Percentiles rank a stretch among this genome's conserved stretches.
Conservation (phyloP, 2,329 filamentous ascomycete genomes). For the Fusarium duplospermum region DNA sequence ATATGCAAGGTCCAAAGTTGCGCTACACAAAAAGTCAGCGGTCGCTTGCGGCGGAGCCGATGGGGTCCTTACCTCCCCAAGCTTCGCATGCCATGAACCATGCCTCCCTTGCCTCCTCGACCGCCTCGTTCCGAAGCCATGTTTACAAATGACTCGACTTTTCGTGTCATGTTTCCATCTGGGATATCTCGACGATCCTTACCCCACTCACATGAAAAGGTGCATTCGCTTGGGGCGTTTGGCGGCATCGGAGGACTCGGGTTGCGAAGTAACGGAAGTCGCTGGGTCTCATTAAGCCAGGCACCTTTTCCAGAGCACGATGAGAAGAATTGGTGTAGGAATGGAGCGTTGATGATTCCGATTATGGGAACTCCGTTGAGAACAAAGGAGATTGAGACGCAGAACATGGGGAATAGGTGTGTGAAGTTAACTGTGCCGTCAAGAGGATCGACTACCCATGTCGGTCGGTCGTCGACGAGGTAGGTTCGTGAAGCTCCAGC, state of each 20-base stretch:
- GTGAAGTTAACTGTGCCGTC: constrained; percentile 87
- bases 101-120: constrained; percentile 74
- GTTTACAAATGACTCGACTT: constrained; percentile 80
- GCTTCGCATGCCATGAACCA: constrained; percentile 82
- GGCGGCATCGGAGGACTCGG: constrained; percentile 72
- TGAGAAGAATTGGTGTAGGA: constrained; percentile 76
- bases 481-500: constrained; percentile 75
- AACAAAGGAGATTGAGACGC: constrained; percentile 79
- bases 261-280: constrained; percentile 71
- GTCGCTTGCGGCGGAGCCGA: neutral
- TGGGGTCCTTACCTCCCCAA: constrained; percentile 62
- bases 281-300: constrained; percentile 74
- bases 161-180: constrained; percentile 76
- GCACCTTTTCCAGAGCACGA: constrained; percentile 74
- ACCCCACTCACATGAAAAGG: constrained; percentile 83
- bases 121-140: constrained; percentile 76
- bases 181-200: constrained; percentile 76
- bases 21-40: constrained; percentile 56
- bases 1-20: constrained; percentile 80
- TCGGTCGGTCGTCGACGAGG: constrained; percentile 71
- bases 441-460: constrained; percentile 82
- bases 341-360: constrained; percentile 79
- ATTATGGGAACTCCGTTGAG: constrained; percentile 70
- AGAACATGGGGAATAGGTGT: constrained; percentile 84
- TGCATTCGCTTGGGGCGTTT: constrained; percentile 74